phyloP scores from a whole-genome alignment of 2,329 filamentous ascomycete species.

The Aspergillus terreus region DNA sequence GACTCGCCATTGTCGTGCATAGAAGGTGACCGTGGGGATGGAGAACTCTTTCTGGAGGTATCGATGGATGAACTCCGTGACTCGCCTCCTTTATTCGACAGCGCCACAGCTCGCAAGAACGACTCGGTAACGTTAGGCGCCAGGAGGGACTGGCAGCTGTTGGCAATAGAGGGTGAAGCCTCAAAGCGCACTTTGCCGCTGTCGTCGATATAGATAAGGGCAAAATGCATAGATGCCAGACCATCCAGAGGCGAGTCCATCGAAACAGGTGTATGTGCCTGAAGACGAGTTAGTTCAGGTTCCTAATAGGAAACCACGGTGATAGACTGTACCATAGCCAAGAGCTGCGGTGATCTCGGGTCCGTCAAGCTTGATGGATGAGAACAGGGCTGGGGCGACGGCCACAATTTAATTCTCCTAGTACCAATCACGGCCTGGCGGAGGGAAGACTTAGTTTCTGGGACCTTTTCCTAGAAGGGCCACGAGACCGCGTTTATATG shows the following conservation, averaged over 20 bases:
- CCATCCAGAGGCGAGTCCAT: conserved; percentile 20
- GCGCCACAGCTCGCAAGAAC: conserved; percentile 28
- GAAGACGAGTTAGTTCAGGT: background rate
- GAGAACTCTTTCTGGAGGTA: conserved; percentile 10
- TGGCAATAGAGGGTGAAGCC: conserved; percentile 26
- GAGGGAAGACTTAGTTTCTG: conserved; percentile 10
- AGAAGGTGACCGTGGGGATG: conserved; percentile 14
- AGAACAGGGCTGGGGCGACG: conserved; percentile 10
- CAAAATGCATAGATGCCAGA: conserved; percentile 25
- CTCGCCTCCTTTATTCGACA: conserved; percentile 19
- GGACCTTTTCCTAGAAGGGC: conserved; percentile 12
- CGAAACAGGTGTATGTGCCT: conserved; percentile 19
- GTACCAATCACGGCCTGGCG: conserved; percentile 6
- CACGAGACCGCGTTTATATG: conserved; percentile 10
- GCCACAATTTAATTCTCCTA: conserved; percentile 11
- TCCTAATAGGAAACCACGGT: background rate
- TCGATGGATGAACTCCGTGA: conserved; percentile 3
- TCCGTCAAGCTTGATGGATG: conserved; percentile 14
- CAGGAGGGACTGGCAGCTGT: conserved; percentile 24
- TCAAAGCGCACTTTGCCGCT: conserved; percentile 28
- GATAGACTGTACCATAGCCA: conserved; percentile 15
- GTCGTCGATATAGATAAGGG: conserved; percentile 30
- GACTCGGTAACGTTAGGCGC: conserved; percentile 26
- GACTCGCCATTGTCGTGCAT: background rate
- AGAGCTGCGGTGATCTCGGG: conserved; percentile 7